These are phyloP conservation scores for Dorcoceras hygrometricum DNA, from an alignment of 257 asterid species.

Conservation along the genomic window DNA sequence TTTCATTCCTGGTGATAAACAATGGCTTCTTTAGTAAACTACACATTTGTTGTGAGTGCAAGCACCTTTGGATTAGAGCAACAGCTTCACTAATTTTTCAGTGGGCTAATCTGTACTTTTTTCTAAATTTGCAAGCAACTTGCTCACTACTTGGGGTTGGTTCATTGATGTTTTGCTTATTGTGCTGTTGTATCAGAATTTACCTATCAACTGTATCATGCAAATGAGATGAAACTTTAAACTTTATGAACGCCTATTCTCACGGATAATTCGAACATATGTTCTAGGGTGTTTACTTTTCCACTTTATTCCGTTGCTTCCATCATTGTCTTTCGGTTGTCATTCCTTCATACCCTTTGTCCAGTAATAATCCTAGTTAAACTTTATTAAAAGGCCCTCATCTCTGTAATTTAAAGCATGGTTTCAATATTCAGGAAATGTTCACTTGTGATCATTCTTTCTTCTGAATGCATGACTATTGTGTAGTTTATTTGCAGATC, in stretches of 20 bases:
- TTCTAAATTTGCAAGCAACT: background rate
- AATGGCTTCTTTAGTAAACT: background rate
- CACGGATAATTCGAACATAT: background rate
- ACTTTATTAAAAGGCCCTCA: background rate
- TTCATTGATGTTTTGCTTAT: background rate
- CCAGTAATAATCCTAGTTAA: constrained; percentile 15
- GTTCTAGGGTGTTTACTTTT: constrained; percentile 5
- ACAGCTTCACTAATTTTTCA: background rate
- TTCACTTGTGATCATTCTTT: constrained; percentile 16
- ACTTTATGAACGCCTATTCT: background rate
- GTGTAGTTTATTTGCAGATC: constrained; percentile 51
- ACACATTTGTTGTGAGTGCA: background rate
- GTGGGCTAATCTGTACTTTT: background rate
- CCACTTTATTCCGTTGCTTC: background rate
- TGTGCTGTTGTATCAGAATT: constrained; percentile 5
- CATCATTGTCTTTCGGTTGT: background rate
- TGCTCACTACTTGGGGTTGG: background rate
- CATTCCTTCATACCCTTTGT: background rate
- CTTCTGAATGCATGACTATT: constrained; percentile 29
- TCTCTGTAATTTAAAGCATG: background rate
- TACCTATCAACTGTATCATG: background rate
- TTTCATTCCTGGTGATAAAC: background rate
- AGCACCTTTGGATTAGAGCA: background rate
- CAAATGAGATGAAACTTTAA: constrained; percentile 18
- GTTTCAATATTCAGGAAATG: background rate